phyloP scores from a whole-genome alignment of 1,284 basidiomycete genomes.

The Agroathelia rolfsii region DNA sequence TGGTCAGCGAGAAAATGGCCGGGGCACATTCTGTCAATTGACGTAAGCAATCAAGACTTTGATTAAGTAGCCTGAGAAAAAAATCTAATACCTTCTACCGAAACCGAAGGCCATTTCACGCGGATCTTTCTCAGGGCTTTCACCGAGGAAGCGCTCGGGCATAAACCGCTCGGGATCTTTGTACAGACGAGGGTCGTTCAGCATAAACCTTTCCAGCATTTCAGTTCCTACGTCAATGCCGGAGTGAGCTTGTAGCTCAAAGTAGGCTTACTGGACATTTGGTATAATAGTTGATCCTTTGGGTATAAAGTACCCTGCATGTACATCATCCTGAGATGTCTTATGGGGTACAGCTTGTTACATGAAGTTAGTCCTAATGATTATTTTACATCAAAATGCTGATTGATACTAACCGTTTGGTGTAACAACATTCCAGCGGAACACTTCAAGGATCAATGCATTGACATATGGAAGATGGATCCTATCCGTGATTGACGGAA shows the following conservation, averaged over 20 bases:
- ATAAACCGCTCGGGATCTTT: slow-evolving; percentile 17
- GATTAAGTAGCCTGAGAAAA: too few relatives aligned
- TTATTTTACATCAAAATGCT: neutral
- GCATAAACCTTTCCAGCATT: too few relatives aligned
- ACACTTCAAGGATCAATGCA: slow-evolving; percentile 37
- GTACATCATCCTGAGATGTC: too few relatives aligned
- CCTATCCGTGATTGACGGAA: slow-evolving; percentile 38
- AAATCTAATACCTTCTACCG: too few relatives aligned
- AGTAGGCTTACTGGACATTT: too few relatives aligned
- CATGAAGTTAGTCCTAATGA: neutral
- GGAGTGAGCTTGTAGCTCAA: too few relatives aligned
- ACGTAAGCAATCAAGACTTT: too few relatives aligned
- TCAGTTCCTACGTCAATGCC: too few relatives aligned
- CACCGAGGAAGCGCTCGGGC: slow-evolving; percentile 18
- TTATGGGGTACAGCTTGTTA: too few relatives aligned
- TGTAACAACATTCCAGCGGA: slow-evolving; percentile 25
- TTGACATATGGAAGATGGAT: slow-evolving; percentile 45
- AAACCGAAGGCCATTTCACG: slow-evolving; percentile 10
- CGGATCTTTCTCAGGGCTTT: slow-evolving; percentile 12
- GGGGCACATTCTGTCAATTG: slow-evolving; percentile 14
- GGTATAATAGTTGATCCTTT: too few relatives aligned
- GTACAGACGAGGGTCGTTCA: slow-evolving; percentile 18
- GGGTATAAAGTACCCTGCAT: too few relatives aligned
- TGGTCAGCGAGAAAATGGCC: slow-evolving; percentile 23
- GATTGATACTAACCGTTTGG: slow-evolving; percentile 8